Conservation (phyloP, 192 early-diverging fungal genomes). For the Entophlyctis luteolus region DNA sequence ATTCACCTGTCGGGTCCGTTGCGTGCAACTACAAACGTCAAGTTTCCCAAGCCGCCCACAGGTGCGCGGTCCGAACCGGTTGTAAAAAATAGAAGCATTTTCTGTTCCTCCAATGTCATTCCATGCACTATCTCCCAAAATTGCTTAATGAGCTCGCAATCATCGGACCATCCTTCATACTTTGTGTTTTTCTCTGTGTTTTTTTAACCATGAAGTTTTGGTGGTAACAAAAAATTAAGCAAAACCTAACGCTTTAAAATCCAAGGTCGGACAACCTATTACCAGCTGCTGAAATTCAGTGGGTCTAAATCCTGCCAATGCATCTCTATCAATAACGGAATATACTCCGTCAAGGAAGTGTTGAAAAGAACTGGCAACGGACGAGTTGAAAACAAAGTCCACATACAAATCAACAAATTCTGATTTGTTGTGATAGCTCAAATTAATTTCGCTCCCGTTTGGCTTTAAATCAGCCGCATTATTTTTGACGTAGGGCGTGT, state of each 20-base stretch:
- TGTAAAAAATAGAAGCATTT: conserved; percentile 81
- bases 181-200: conserved; percentile 66
- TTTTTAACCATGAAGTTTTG: neutral
- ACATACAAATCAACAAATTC: conserved; percentile 80
- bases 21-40: conserved; percentile 82
- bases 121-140: conserved; percentile 85
- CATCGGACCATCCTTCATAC: conserved; percentile 79
- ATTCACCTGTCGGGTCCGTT: conserved; percentile 74
- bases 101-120: conserved; percentile 81
- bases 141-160: conserved; percentile 33
- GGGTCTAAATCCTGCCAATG: conserved; percentile 74
- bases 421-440: conserved; percentile 69
- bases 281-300: conserved; percentile 87
- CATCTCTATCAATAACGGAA: conserved; percentile 81
- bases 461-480: conserved; percentile 63
- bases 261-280: conserved; percentile 78
- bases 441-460: conserved; percentile 55
- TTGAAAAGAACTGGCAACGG: conserved; percentile 65
- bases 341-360: conserved; percentile 83
- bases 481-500: conserved; percentile 54
- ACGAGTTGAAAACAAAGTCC: conserved; percentile 71
- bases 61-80: conserved; percentile 88
- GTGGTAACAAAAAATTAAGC: neutral
- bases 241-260: conserved; percentile 61
- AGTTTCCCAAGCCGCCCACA: conserved; percentile 77